phyloP scores from a whole-genome alignment of 352 stramenopile species.

The Phytophthora kernoviae region DNA sequence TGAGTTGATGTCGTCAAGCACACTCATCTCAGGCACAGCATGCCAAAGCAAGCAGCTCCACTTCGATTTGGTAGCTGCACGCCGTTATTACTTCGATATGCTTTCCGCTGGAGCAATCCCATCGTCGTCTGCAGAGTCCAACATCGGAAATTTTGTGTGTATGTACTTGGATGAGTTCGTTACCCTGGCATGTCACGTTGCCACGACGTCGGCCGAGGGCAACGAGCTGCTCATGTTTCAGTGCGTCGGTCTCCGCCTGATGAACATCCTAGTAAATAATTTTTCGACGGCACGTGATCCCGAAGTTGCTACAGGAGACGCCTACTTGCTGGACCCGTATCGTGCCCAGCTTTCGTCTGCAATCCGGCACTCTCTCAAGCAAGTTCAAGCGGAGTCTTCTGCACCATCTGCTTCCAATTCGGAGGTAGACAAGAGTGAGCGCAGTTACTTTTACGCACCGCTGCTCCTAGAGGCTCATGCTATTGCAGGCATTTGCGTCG shows the following conservation, averaged over 20 bases:
- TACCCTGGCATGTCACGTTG: slow-evolving; percentile 79
- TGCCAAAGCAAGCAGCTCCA: slow-evolving; percentile 45
- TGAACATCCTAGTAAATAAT: slow-evolving; percentile 67
- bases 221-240: slow-evolving; percentile 84
- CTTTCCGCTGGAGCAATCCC: slow-evolving; percentile 24
- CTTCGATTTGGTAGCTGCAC: slow-evolving; percentile 69
- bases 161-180: slow-evolving; percentile 91
- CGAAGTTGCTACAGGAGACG: slow-evolving; percentile 58
- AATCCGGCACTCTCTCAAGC: slow-evolving; percentile 76
- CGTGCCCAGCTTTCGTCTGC: slow-evolving; percentile 84
- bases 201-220: slow-evolving; percentile 69
- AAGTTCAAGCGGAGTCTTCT: slow-evolving; percentile 40
- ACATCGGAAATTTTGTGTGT: slow-evolving; percentile 69
- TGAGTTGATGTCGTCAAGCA: slow-evolving; percentile 48
- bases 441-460: slow-evolving; percentile 58
- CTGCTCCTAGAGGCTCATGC: slow-evolving; percentile 72
- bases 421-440: slow-evolving; percentile 21
- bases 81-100: slow-evolving; percentile 51
- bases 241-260: slow-evolving; percentile 62
- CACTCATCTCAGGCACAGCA: slow-evolving; percentile 17
- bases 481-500: slow-evolving; percentile 59
- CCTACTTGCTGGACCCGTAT: slow-evolving; percentile 80
- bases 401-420: slow-evolving; percentile 6
- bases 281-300: slow-evolving; percentile 69
- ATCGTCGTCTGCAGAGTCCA: slow-evolving; percentile 14